Percentiles rank a stretch among this genome's conserved stretches.
Conservation (phyloP, 208 protist species). For the Acanthamoeba lenticulata region DNA sequence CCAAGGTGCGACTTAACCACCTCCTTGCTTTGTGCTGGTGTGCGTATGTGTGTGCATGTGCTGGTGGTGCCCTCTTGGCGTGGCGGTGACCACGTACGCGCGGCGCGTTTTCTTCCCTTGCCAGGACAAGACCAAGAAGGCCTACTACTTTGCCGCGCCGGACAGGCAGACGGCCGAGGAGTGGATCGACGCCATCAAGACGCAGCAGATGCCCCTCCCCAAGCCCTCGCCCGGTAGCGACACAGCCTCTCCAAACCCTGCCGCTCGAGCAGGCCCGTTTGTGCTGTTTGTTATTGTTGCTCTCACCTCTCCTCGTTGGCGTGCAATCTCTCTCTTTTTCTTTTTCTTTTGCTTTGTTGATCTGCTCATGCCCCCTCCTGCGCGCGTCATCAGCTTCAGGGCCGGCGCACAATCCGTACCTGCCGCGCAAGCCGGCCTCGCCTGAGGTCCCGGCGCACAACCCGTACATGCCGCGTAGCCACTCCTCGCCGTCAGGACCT, state of each 20-base stretch:
- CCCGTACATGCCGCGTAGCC: too few species aligned
- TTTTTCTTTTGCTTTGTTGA: too few species aligned
- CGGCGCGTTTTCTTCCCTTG: too few species aligned
- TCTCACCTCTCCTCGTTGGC: neutral
- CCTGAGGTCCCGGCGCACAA: too few species aligned
- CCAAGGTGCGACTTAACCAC: neutral
- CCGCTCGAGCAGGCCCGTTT: too few species aligned
- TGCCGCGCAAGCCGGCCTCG: neutral
- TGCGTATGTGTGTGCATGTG: neutral
- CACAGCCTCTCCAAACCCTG: too few species aligned
- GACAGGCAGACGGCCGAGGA: neutral
- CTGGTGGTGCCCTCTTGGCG: neutral
- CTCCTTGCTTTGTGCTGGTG: neutral
- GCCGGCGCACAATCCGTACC: neutral
- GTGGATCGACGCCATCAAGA: conserved; percentile 4
- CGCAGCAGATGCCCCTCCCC: neutral
- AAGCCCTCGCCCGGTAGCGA: too few species aligned
- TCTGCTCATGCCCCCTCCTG: too few species aligned
- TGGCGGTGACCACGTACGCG: neutral
- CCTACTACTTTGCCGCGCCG: neutral
- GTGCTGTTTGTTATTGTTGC: too few species aligned
- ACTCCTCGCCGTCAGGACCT: too few species aligned
- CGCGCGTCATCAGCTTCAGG: too few species aligned
- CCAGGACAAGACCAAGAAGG: neutral
- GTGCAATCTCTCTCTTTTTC: neutral